Evolutionary conservation across 2,329 filamentous ascomycete genomes (phyloP).

Genomic region (Sclerotinia nivalis): DNA sequence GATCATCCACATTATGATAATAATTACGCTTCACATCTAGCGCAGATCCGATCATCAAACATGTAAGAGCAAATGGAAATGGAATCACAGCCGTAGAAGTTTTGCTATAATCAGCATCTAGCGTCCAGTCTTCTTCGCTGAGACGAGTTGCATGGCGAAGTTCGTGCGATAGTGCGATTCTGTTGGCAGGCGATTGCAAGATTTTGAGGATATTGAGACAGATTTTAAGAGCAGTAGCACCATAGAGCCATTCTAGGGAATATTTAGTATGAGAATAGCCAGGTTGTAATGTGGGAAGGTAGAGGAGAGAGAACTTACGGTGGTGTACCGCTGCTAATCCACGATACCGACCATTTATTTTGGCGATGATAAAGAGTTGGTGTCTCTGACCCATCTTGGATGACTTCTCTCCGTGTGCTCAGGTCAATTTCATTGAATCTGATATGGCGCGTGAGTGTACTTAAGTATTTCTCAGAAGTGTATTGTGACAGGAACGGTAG

Average conservation of each 20-base stretch:
- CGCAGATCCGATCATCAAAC: not conserved
- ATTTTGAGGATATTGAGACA: slow-evolving; percentile 27
- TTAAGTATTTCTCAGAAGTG: no score
- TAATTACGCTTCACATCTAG: not conserved
- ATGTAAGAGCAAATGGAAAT: slow-evolving; percentile 16
- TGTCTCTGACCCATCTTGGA: slow-evolving; percentile 37
- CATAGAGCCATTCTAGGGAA: not conserved
- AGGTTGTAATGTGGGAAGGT: not conserved
- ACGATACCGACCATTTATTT: slow-evolving; percentile 34
- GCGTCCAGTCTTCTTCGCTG: not conserved
- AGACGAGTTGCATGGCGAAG: slow-evolving; percentile 20
- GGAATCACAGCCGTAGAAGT: not conserved
- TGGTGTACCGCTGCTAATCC: slow-evolving; percentile 33
- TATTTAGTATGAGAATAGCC: not conserved
- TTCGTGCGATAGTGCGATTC: slow-evolving; percentile 30
- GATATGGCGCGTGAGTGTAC: not conserved
- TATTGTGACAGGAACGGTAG: no score
- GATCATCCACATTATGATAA: not conserved
- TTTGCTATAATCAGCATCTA: not conserved
- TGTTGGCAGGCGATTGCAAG: slow-evolving; percentile 30
- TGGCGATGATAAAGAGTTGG: slow-evolving; percentile 38
- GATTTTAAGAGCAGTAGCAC: slow-evolving; percentile 22
- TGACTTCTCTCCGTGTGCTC: not conserved
- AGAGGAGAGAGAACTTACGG: not conserved
- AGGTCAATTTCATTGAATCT: not conserved